Percentiles rank a stretch among this genome's conserved stretches.
Evolutionary conservation across 192 early-diverging fungal genomes (phyloP).

Genomic region (Dissophora globulifera): DNA sequence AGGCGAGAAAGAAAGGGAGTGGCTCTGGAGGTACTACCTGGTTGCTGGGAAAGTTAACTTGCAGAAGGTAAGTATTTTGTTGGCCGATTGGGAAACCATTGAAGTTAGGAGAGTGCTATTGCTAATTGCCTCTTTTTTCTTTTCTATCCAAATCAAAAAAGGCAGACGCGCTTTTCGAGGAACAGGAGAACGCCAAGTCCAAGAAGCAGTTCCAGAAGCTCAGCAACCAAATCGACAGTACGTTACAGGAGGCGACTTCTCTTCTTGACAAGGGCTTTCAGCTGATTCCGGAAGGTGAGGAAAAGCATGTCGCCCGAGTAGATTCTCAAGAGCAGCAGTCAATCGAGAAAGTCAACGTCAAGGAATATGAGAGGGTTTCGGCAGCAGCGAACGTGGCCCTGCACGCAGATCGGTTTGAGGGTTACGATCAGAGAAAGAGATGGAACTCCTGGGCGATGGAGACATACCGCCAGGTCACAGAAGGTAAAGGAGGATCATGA

Average conservation of each 20-base stretch:
- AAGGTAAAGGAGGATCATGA: conserved; percentile 16
- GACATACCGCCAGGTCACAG: conserved; percentile 27
- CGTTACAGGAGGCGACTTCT: conserved; percentile 29
- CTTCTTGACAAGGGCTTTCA: conserved; percentile 29
- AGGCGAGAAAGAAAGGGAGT: conserved; percentile 4
- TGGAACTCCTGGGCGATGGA: conserved; percentile 50
- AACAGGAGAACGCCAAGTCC: conserved; percentile 38
- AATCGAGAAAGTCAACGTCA: conserved; percentile 38
- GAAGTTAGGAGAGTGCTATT: background rate
- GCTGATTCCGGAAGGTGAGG: conserved; percentile 33
- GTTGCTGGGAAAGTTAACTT: conserved; percentile 46
- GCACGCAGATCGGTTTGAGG: conserved; percentile 47
- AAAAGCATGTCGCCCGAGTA: conserved; percentile 40
- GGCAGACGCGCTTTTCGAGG: conserved; percentile 46
- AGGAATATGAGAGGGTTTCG: conserved; percentile 39
- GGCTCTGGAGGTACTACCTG: conserved; percentile 47
- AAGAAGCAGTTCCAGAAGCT: conserved; percentile 38
- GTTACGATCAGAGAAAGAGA: conserved; percentile 40
- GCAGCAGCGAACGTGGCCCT: conserved; percentile 44
- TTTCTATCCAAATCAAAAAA: background rate
- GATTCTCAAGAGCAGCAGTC: conserved; percentile 46
- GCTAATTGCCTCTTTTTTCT: background rate
- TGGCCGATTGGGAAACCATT: background rate
- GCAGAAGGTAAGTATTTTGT: conserved; percentile 24
- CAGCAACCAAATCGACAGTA: conserved; percentile 39